Percentiles rank a stretch among this genome's conserved stretches.
Conservation (phyloP, 768 basidiomycete genomes). For the Tulasnella sp. region DNA sequence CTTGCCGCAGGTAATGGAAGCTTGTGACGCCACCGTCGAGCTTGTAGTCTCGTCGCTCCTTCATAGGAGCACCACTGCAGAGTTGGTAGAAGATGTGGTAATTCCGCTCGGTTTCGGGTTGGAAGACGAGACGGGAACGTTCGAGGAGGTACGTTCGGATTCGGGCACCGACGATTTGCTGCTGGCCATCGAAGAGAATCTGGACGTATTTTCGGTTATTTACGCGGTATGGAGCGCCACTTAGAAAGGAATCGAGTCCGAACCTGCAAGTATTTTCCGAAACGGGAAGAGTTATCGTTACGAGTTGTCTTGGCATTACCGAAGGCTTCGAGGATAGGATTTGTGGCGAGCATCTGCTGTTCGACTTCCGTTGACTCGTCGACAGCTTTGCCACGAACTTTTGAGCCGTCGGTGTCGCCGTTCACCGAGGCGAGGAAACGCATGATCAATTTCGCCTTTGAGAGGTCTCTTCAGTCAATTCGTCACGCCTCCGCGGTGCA, state of each 20-base stretch:
- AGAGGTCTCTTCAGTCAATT: neutral
- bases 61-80: constrained; percentile 90
- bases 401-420: constrained; percentile 55
- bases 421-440: constrained; percentile 98
- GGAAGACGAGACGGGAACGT: constrained; percentile 94
- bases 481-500: neutral
- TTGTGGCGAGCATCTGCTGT: constrained; percentile 95
- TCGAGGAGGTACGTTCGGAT: constrained; percentile 97
- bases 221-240: neutral
- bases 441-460: constrained; percentile 95
- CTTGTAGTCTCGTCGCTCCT: constrained; percentile 91
- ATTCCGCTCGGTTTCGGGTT: constrained; percentile 93
- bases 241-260: constrained; percentile 23
- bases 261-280: constrained; percentile 99
- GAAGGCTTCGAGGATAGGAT: constrained; percentile 97
- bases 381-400: constrained; percentile 59
- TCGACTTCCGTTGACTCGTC: constrained; percentile 93
- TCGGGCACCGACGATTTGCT: constrained; percentile 97
- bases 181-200: constrained; percentile 93
- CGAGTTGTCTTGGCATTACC: constrained; percentile 99
- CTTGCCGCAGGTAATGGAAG: constrained; percentile 90
- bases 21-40: constrained; percentile 77
- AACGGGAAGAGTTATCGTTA: constrained; percentile 97
- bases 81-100: constrained; percentile 99
- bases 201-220: constrained; percentile 30